phyloP scores from a whole-genome alignment of 441 rosid species.

The Populus trichocarpa region DNA sequence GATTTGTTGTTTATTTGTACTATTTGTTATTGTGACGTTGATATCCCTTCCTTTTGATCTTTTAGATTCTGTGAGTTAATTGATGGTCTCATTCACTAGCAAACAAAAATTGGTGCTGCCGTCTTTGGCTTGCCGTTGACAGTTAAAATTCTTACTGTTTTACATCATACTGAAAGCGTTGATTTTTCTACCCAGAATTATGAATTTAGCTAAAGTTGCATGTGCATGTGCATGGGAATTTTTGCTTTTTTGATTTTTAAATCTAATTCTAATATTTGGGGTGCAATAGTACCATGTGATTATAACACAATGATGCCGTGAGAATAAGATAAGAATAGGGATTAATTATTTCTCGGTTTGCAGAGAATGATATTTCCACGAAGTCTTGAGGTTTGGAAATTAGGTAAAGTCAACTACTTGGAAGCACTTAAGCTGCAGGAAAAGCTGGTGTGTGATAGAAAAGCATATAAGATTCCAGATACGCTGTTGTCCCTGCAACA shows the following conservation, averaged over 20 bases:
- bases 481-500: conserved; percentile 77
- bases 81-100: background rate
- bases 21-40: background rate
- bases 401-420: conserved; percentile 70
- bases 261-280: background rate
- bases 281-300: conserved; percentile 15
- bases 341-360: conserved; percentile 20
- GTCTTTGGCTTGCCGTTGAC: background rate
- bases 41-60: background rate
- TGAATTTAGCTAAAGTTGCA: background rate
- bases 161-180: background rate
- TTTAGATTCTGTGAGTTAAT: background rate
- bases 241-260: background rate
- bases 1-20: background rate
- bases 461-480: conserved; percentile 53
- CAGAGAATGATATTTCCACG: conserved; percentile 62
- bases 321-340: conserved; percentile 3
- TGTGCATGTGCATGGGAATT: background rate
- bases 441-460: conserved; percentile 54
- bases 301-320: background rate
- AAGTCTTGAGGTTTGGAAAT: conserved; percentile 67
- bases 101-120: background rate
- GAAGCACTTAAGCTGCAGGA: conserved; percentile 84
- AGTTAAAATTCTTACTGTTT: background rate
- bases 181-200: background rate